A percentile compares a stretch with the other conserved stretches of the same genome.
Evolutionary conservation across 768 basidiomycete species (phyloP).

Genomic region (Termitomyces sp.): DNA sequence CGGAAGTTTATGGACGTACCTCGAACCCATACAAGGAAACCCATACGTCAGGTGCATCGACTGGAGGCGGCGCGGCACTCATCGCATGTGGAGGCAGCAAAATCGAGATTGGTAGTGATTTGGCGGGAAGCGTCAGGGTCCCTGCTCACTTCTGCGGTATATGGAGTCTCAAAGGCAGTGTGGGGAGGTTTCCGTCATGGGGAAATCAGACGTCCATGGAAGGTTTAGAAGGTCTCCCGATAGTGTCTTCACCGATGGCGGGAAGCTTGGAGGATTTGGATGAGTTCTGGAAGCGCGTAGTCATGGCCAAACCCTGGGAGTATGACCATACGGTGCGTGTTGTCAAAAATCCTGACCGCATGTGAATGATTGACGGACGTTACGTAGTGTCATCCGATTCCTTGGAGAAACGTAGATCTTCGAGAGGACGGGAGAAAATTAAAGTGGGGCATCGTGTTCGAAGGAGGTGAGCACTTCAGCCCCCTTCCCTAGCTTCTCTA

Average conservation of each 20-base stretch:
- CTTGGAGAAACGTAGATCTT: conserved; percentile 45
- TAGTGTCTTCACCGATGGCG: conserved; percentile 59
- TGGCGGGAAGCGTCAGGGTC: conserved; percentile 69
- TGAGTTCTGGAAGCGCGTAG: conserved; percentile 62
- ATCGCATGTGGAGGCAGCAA: conserved; percentile 62
- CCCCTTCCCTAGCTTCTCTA: neutral
- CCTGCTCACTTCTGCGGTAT: conserved; percentile 75
- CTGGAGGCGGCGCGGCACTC: conserved; percentile 68
- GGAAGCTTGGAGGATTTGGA: conserved; percentile 57
- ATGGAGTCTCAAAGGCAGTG: conserved; percentile 60
- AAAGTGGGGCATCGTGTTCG: conserved; percentile 62
- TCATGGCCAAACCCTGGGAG: conserved; percentile 60
- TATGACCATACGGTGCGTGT: conserved; percentile 55
- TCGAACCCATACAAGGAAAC: conserved; percentile 58
- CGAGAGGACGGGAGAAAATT: conserved; percentile 46
- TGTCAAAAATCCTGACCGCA: neutral
- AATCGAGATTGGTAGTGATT: conserved; percentile 69
- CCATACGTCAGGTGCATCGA: conserved; percentile 58
- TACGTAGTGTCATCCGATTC: conserved; percentile 44
- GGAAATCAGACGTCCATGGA: conserved; percentile 43
- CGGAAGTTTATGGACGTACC: conserved; percentile 60
- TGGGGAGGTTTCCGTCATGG: conserved; percentile 51
- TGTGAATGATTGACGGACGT: conserved; percentile 3
- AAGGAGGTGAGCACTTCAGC: conserved; percentile 44
- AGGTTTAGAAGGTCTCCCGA: conserved; percentile 56